Percentiles rank a stretch among this genome's conserved stretches.
Conservation (phyloP, 495 filamentous ascomycete species). For the Niebla homalea region DNA sequence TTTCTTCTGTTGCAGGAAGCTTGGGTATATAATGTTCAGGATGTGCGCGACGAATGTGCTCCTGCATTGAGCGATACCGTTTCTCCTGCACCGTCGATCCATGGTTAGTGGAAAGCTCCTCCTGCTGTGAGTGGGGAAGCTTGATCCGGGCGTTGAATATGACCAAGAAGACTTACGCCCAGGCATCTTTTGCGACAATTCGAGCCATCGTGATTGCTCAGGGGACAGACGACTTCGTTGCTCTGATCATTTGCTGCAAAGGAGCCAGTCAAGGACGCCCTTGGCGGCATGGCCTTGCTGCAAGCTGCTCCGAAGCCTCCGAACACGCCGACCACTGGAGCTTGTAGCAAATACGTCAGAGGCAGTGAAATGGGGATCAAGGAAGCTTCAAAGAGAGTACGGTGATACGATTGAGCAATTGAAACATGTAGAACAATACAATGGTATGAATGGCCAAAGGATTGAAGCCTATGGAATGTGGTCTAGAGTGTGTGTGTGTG, state of each 20-base stretch:
- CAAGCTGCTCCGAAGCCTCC: background rate
- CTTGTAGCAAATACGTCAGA: too few relatives aligned
- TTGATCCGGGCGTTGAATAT: background rate
- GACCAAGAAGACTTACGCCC: constrained; percentile 59
- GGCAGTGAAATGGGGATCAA: background rate
- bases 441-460: background rate
- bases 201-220: constrained; percentile 92
- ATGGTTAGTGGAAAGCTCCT: constrained; percentile 1
- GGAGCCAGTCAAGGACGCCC: constrained; percentile 73
- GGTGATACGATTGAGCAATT: background rate
- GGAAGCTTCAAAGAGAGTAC: background rate
- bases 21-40: constrained; percentile 97
- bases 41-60: constrained; percentile 95
- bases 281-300: constrained; percentile 55
- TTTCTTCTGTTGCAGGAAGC: constrained; percentile 96
- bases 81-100: constrained; percentile 55
- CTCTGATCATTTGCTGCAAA: constrained; percentile 85
- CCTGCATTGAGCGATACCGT: constrained; percentile 97
- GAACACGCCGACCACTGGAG: background rate
- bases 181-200: constrained; percentile 95
- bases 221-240: constrained; percentile 92
- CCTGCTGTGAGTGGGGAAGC: background rate
- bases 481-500: too few relatives aligned
- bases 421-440: background rate
- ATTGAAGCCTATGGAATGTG: too few relatives aligned